Conservation (phyloP, 352 stramenopile species). For the Phytophthora sp. region DNA sequence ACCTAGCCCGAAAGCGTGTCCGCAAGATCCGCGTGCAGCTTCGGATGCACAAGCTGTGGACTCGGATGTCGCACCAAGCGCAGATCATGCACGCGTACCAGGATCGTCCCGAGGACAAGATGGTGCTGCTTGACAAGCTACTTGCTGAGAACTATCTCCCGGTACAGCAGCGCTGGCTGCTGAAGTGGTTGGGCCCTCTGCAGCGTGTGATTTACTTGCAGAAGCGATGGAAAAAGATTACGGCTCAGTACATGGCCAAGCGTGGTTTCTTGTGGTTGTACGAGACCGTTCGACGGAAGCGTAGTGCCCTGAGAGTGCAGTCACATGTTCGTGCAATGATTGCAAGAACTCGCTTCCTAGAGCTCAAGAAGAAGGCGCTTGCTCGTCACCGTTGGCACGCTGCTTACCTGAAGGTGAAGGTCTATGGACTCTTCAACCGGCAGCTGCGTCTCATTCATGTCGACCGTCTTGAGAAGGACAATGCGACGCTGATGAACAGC, state of each 20-base stretch:
- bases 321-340: conserved; percentile 67
- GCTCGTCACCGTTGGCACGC: conserved; percentile 72
- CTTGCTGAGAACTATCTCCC: conserved; percentile 72
- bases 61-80: conserved; percentile 63
- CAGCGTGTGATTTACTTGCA: conserved; percentile 87
- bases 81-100: conserved; percentile 83
- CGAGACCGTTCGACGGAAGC: conserved; percentile 66
- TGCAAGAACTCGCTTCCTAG: conserved; percentile 64
- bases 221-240: conserved; percentile 86
- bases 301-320: conserved; percentile 72
- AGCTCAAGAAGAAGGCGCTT: conserved; percentile 69
- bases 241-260: conserved; percentile 74
- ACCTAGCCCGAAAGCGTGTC: conserved; percentile 74
- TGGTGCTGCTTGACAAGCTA: conserved; percentile 80
- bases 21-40: conserved; percentile 61
- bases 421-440: conserved; percentile 58
- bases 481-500: conserved; percentile 45
- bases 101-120: conserved; percentile 84
- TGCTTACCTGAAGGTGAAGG: conserved; percentile 68
- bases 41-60: conserved; percentile 71
- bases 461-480: conserved; percentile 72
- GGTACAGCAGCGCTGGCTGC: conserved; percentile 68
- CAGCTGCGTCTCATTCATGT: conserved; percentile 78
- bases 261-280: conserved; percentile 83
- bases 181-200: conserved; percentile 86